Base-by-base conservation (phyloP, 768 basidiomycete species). In the Multifurca ochricompacta region DNA sequence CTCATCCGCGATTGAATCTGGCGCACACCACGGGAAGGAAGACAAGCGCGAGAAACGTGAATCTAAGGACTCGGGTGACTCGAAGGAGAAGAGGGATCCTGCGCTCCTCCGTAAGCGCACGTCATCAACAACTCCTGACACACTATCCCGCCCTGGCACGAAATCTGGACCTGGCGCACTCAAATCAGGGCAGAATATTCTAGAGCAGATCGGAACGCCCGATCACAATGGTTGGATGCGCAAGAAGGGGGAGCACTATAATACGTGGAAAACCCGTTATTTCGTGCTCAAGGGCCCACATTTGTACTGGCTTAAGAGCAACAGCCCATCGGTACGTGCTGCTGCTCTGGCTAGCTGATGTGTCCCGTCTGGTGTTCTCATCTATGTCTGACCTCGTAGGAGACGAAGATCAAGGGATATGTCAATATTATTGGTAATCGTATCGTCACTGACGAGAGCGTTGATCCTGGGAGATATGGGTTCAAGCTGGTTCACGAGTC, bases 341-440 rank as follows among this genome's bases (percentile, higher is more conserved):
- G 44, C 36, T 18, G n/a, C n/a, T 21, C n/a, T 27, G 11, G 8
- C 21, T 18, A 19, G 40, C 46, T 18, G 14, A 44, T 51, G 23
- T 27, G n/a, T n/a, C n/a, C n/a, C 19, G 10, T 43, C 31, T 16
- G 44, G 30, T 41, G 31, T 31, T 35, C 45, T 47, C 32, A 37
- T 43, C 18, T n/a, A 11, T 4, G 23, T 36, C 21, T 40, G 28
- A 34, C 23, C 47, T 30, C 53, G 57, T 50, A 94, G 87, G 94
- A 97, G 72, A 88, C 85, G 27, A 87, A 88, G 63, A 88, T 96
- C 69, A 98, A 98, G 72, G 95, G 90, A n/a, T 94, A 94, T 62
- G 81, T 98, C 65, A 85, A 96, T 63, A 82, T 96, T 43, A 70
- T 77, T 25, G 95, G 96, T 0, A 95, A 96, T 74, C 91, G 87